Percentiles rank a stretch among this genome's conserved stretches.
phyloP scores from a whole-genome alignment of 768 basidiomycete species.

The Saitozyma sp. region DNA sequence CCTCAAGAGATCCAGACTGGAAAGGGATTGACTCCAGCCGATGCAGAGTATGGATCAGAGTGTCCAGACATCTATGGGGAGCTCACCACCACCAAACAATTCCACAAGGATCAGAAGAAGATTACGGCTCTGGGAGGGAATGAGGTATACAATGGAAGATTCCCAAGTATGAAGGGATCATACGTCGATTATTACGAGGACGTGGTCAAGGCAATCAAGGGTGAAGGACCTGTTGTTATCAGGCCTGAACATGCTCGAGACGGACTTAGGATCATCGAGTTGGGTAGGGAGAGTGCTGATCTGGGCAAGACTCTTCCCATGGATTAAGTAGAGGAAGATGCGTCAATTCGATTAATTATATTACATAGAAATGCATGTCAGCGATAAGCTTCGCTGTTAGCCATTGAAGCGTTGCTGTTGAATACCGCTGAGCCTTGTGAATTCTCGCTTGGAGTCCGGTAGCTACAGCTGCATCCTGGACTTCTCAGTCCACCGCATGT shows the following conservation, averaged over 20 bases:
- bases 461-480: no score
- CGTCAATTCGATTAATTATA: no score
- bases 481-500: no score
- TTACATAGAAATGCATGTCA: no score
- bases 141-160: slow-evolving; percentile 4
- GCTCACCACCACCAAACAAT: slow-evolving; percentile 8
- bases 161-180: slow-evolving; percentile 10
- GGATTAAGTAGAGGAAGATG: no score
- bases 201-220: slow-evolving; percentile 12
- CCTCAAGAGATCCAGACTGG: slow-evolving; percentile 7
- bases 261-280: slow-evolving; percentile 22
- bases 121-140: slow-evolving; percentile 1
- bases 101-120: slow-evolving; percentile 7
- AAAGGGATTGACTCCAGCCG: slow-evolving; percentile 1
- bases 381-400: no score
- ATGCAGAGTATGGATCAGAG: not conserved
- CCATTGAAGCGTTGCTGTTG: no score
- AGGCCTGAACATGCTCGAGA: slow-evolving; percentile 13
- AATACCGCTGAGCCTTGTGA: no score
- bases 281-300: slow-evolving; percentile 23
- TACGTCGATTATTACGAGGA: slow-evolving; percentile 16
- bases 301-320: slow-evolving; percentile 12
- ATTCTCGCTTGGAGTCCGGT: no score
- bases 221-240: slow-evolving; percentile 4
- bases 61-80: not conserved